Percentiles rank a stretch among this genome's conserved stretches.
phyloP scores from a whole-genome alignment of 768 basidiomycete species.

The Xerocomus brunneocitrinus region DNA sequence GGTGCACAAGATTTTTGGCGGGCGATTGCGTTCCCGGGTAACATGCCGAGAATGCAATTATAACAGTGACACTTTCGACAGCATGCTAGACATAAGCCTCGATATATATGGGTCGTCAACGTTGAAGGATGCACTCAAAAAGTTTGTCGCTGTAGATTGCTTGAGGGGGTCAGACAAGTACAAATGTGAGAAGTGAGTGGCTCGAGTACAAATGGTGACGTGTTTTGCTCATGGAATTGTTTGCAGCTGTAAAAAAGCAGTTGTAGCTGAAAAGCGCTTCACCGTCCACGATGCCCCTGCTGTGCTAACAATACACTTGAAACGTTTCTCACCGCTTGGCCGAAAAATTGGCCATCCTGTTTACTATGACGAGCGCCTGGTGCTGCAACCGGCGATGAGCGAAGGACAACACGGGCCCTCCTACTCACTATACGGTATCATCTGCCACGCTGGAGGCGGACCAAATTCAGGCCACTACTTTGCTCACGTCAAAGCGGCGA shows the following conservation, averaged over 20 bases:
- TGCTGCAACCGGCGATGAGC: slow-evolving; percentile 79
- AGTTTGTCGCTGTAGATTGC: slow-evolving; percentile 77
- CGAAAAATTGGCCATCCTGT: slow-evolving; percentile 78
- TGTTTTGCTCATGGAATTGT: slow-evolving; percentile 5
- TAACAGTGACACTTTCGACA: slow-evolving; percentile 95
- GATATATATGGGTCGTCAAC: slow-evolving; percentile 68
- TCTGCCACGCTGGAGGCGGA: slow-evolving; percentile 88
- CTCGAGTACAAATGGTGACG: background rate
- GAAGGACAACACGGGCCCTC: slow-evolving; percentile 67
- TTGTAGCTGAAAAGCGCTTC: slow-evolving; percentile 87
- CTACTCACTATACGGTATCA: slow-evolving; percentile 88
- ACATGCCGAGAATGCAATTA: slow-evolving; percentile 75
- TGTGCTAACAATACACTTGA: slow-evolving; percentile 89
- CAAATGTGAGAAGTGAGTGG: slow-evolving; percentile 94
- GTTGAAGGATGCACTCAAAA: slow-evolving; percentile 68
- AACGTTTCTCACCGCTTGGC: slow-evolving; percentile 89
- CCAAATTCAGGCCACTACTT: slow-evolving; percentile 97
- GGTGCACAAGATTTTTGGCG: slow-evolving; percentile 94
- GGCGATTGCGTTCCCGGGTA: slow-evolving; percentile 85
- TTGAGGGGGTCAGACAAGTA: slow-evolving; percentile 93
- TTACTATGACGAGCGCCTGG: slow-evolving; percentile 72
- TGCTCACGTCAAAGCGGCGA: slow-evolving; percentile 69
- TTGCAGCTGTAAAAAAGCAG: slow-evolving; percentile 83
- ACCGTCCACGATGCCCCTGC: slow-evolving; percentile 83
- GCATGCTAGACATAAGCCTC: slow-evolving; percentile 88